Conservation (phyloP, 306 rosid genomes). For the Ammopiptanthus mongolicus region DNA sequence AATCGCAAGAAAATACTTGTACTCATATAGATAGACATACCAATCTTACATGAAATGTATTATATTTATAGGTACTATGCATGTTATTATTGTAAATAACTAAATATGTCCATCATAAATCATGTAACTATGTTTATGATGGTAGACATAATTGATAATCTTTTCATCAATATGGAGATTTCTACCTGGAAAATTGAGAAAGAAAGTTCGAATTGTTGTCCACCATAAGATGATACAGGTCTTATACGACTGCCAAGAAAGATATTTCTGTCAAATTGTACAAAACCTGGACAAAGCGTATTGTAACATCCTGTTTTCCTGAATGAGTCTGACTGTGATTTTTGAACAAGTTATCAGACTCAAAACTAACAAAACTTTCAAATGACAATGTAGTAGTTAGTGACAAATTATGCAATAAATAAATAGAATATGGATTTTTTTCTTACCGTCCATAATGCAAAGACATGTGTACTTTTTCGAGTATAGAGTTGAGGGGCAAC, state of each 20-base stretch:
- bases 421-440: background rate
- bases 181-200: background rate
- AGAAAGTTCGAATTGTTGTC: background rate
- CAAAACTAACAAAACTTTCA: background rate
- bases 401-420: background rate
- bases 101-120: background rate
- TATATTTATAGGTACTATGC: too few relatives aligned
- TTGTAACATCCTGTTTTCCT: conserved; percentile 10
- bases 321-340: background rate
- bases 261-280: background rate
- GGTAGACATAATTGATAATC: background rate
- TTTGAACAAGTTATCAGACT: background rate
- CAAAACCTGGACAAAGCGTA: conserved; percentile 1
- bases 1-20: background rate
- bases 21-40: background rate
- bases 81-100: background rate
- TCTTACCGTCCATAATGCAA: conserved; percentile 16
- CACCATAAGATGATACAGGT: background rate
- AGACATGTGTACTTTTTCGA: too few relatives aligned
- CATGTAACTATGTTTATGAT: background rate
- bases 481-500: background rate
- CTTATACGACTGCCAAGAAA: background rate
- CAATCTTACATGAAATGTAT: too few relatives aligned
- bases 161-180: background rate
- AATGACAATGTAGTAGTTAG: background rate